These are phyloP conservation scores for Rhamnella rubrinervis DNA, from an alignment of 331 rosid genomes.

Conservation along the genomic window DNA sequence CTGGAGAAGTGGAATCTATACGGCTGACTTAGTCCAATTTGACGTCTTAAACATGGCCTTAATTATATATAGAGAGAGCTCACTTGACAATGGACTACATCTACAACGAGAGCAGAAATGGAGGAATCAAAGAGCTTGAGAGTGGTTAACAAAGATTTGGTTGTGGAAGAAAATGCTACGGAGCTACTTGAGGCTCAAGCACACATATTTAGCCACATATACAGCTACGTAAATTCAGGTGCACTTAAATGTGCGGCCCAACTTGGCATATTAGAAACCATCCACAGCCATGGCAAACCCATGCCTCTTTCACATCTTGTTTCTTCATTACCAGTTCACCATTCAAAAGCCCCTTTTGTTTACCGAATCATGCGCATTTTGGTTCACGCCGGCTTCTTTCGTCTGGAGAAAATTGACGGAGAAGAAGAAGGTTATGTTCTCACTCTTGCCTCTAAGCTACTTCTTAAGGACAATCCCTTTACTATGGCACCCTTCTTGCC, in stretches of 20 bases:
- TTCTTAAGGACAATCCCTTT: constrained; percentile 29
- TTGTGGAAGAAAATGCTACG: not conserved
- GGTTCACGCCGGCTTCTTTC: constrained; percentile 22
- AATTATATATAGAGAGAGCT: too few relatives aligned
- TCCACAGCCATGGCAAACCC: constrained; percentile 48
- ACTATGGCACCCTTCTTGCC: constrained; percentile 8
- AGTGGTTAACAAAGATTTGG: too few relatives aligned
- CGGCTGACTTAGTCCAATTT: too few relatives aligned
- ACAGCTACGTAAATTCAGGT: constrained; percentile 17
- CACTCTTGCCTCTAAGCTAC: constrained; percentile 22
- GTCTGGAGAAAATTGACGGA: not conserved
- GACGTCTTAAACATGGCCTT: too few relatives aligned
- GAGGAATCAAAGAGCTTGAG: too few relatives aligned
- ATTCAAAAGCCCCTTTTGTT: constrained; percentile 23
- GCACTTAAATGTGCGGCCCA: constrained; percentile 48
- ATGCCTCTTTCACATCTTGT: constrained; percentile 37
- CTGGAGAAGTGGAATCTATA: too few relatives aligned
- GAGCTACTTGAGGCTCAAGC: constrained; percentile 14
- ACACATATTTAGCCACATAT: constrained; percentile 18
- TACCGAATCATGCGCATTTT: constrained; percentile 47
- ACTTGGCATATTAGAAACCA: constrained; percentile 42
- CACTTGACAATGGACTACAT: too few relatives aligned
- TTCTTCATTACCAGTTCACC: constrained; percentile 37
- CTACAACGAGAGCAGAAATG: too few relatives aligned
- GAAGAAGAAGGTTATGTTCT: constrained; percentile 3